Evolutionary conservation across 148 eudicot genomes (phyloP), one percentile per base, ranked within the genome.

Genomic region (Vaccinium corymbosum): DNA sequence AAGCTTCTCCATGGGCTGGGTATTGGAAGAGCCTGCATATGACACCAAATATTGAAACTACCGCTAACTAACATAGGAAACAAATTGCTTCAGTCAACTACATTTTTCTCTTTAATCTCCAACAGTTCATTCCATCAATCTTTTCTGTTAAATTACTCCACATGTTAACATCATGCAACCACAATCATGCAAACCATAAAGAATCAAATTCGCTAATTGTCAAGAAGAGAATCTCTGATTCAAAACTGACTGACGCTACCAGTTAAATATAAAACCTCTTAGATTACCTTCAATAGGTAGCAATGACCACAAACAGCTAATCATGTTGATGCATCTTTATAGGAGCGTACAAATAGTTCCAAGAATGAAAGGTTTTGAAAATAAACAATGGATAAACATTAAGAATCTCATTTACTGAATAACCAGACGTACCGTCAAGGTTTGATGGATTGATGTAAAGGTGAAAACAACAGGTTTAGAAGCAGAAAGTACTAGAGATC

Each of bases 101-200:
- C 7, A 73, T 38, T 16, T 38, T 35, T 73, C n/a, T 38, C 8
- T 73, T 15, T 42, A 6, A 73, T 73, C 42, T 16, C 50, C n/a
- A 35, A 42, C 20, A 32, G 25, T 73, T 73, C 50, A 73, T 73
- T 73, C 8, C 48, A 12, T 2, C 29, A 15, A 6, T 55, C 56
- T 79, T 20, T 57, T 22, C 49, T 16, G 56, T 68, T 49, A 75
- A 75, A 17, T 11, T 48, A 48, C 29, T 48, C 27, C 53, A 20
- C 53, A 48, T 19, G 27, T 75, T 42, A 74, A 74, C 78, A 75
- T 48, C 42, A 75, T 75, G 78, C 29, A 75, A 46, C 50, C 77
- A 73, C 48, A 42, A 42, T 72, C 76, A 38, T 14, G 50, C 49
- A 73, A n/a, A 73, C 8, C 12, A 53, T 48, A 75, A 48, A 16